Evolutionary conservation across 75 land plant genomes (phyloP).

Genomic region (Gnetum montanum): DNA sequence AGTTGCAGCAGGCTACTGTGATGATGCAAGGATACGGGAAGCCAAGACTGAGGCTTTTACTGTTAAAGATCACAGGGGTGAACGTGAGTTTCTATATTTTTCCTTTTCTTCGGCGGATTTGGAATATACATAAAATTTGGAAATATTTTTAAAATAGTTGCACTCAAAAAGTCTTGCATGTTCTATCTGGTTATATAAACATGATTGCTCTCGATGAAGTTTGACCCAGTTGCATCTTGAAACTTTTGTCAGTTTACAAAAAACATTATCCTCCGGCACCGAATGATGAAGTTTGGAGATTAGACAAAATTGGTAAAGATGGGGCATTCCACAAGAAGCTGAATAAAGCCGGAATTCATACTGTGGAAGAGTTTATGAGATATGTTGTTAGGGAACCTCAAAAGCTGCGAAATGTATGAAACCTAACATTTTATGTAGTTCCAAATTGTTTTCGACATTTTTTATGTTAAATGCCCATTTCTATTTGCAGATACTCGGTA

Average conservation of each 20-base stretch:
- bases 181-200: slow-evolving; percentile 1
- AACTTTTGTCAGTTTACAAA: slow-evolving; percentile 84
- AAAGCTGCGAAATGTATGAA: slow-evolving; percentile 66
- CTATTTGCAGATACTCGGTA: slow-evolving; percentile 64
- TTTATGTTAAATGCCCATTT: too few species aligned
- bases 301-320: slow-evolving; percentile 97
- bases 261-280: slow-evolving; percentile 93
- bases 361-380: slow-evolving; percentile 84
- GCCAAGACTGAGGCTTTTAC: slow-evolving; percentile 92
- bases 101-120: neutral
- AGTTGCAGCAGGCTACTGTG: slow-evolving; percentile 59
- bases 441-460: neutral
- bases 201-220: neutral
- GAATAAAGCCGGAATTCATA: slow-evolving; percentile 35
- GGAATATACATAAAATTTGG: too few species aligned
- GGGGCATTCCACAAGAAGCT: slow-evolving; percentile 92
- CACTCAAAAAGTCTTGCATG: slow-evolving; percentile 1
- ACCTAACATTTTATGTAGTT: neutral
- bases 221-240: neutral
- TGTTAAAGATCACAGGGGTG: slow-evolving; percentile 97
- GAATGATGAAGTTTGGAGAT: slow-evolving; percentile 89
- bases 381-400: slow-evolving; percentile 63
- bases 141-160: too few species aligned
- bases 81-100: slow-evolving; percentile 41
- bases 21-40: slow-evolving; percentile 74